Evolutionary conservation across 1,139 yeast genomes (phyloP).

Genomic region (Geotrichum reessii): DNA sequence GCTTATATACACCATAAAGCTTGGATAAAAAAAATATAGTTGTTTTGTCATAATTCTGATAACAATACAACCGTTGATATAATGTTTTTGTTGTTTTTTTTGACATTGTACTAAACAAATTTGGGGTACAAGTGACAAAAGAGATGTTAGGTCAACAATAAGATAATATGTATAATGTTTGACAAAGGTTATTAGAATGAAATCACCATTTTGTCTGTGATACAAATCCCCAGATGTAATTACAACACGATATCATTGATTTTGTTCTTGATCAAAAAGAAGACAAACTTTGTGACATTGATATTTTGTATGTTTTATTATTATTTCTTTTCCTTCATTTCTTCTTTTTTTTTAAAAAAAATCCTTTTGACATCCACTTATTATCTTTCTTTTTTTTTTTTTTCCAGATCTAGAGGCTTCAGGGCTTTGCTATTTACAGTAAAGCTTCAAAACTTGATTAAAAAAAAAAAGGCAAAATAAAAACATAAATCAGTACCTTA

Average conservation of each 20-base stretch:
- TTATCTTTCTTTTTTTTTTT: not conserved
- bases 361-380: too few species aligned
- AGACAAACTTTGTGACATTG: not conserved
- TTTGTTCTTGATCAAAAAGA: not conserved
- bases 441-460: not conserved
- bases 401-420: not conserved
- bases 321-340: not conserved
- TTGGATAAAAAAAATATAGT: not conserved
- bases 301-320: not conserved
- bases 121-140: not conserved
- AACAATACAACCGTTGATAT: too few species aligned
- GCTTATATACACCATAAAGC: not conserved
- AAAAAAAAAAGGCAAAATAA: too few species aligned
- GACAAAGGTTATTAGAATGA: not conserved
- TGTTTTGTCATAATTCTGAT: too few species aligned
- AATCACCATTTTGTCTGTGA: constrained; percentile 1
- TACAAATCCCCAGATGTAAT: constrained; percentile 1
- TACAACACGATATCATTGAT: not conserved
- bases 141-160: not conserved
- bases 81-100: too few species aligned
- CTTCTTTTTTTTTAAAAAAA: not conserved
- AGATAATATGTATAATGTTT: not conserved
- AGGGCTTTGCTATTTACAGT: not conserved
- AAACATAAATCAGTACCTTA: too few species aligned
- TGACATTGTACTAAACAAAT: too few species aligned